Base-by-base conservation (phyloP, 75 land plant species). In the Picea sitchensis region DNA sequence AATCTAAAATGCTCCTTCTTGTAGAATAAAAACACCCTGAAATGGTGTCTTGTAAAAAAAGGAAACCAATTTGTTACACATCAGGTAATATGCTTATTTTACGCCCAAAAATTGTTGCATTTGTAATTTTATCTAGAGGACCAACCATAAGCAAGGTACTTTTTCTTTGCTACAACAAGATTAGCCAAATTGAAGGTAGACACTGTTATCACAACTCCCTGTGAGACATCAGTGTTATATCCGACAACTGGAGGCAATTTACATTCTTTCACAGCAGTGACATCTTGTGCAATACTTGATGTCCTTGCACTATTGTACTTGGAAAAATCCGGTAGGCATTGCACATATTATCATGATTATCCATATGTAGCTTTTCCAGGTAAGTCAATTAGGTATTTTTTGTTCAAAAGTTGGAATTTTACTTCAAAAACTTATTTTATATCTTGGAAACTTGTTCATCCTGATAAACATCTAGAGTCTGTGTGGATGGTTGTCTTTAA, bases 281-380 rank as follows among this genome's bases (percentile, higher is more conserved):
- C 98, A 23, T 86, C 99, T 13, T 95, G 98, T 87, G 99, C 99
- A 58, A 86, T 98, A 31, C 90, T 98, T 54, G 99, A 98, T 76
- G 84, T 98, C 59, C 91, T 98, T 31, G 86, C 98, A 51, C 99
- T 98, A 57, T 98, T 98, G 21, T 98, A 98, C 72, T 84, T 80
- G 21, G 85, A 90, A 61, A 36, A 77, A 60, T 84, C 81, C n/a
- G 99, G 98, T 63, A 85, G 99, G 84, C 82, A 76, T 78, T 98
- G 99, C 74, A 91, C 96, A 69, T 98, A 98, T 82, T 98, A 98
- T 75, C 87, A 78, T 32, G 93, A 91, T 73, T 88, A 86, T 77
- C 95, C 97, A 23, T 91, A 80, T 83, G 84, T 41, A 73, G 76
- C 65, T 85, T 88, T 63, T 36, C 86, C 91, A 77, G 83, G 94